Percentiles rank a stretch among this genome's conserved stretches.
Conservation (phyloP, 768 basidiomycete species). For the Termitomyces sp. region DNA sequence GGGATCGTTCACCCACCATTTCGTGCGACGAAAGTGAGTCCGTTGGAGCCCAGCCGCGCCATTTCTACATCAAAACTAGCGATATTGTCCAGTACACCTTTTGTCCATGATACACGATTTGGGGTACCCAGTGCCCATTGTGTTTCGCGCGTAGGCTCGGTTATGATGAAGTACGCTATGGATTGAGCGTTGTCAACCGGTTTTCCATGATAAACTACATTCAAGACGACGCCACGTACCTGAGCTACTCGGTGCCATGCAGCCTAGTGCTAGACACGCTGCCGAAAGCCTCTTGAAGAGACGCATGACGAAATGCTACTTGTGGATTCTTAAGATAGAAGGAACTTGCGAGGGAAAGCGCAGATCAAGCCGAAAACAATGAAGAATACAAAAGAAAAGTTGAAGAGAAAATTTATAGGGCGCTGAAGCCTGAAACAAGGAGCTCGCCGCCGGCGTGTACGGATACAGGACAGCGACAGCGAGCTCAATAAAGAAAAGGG, state of each 20-base stretch:
- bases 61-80: slow-evolving; percentile 69
- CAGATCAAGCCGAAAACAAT: not conserved
- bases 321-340: not conserved
- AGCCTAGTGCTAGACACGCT: slow-evolving; percentile 20
- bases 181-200: not conserved
- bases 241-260: slow-evolving; percentile 20
- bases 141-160: slow-evolving; percentile 35
- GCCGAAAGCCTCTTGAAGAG: slow-evolving; percentile 12
- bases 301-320: slow-evolving; percentile 12
- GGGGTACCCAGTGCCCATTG: slow-evolving; percentile 52
- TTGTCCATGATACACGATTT: slow-evolving; percentile 57
- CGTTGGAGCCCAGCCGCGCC: slow-evolving; percentile 49
- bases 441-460: not conserved
- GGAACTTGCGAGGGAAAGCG: not conserved
- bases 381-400: not conserved
- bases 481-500: not conserved
- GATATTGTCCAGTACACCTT: slow-evolving; percentile 62
- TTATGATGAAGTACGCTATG: slow-evolving; percentile 48
- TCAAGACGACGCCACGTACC: slow-evolving; percentile 17
- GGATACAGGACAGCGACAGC: not conserved
- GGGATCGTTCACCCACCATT: slow-evolving; percentile 42
- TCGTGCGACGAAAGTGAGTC: slow-evolving; percentile 59
- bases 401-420: too few relatives aligned
- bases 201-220: not conserved
- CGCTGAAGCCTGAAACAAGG: not conserved